phyloP scores from a whole-genome alignment of 768 basidiomycete genomes.

The Daedaleopsis nitida region DNA sequence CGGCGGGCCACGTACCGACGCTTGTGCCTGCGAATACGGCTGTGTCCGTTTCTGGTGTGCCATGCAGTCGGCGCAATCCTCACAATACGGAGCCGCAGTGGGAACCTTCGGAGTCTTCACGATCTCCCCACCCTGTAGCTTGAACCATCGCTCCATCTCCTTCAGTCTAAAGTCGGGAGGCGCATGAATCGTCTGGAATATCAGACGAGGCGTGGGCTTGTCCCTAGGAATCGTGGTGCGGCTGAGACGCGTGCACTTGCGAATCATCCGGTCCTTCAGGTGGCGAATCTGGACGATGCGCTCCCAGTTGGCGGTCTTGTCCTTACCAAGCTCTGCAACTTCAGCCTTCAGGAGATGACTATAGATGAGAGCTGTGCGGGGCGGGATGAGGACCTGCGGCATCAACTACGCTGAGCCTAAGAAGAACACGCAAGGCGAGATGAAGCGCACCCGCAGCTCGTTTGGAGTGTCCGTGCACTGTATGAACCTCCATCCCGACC shows the following conservation, averaged over 20 bases:
- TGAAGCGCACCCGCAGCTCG: constrained; percentile 60
- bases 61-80: constrained; percentile 24
- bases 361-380: constrained; percentile 66
- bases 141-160: constrained; percentile 81
- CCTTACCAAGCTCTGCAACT: constrained; percentile 59
- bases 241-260: constrained; percentile 71
- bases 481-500: constrained; percentile 68
- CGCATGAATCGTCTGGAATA: constrained; percentile 68
- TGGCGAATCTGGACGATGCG: constrained; percentile 74
- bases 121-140: constrained; percentile 41
- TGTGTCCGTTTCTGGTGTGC: constrained; percentile 15
- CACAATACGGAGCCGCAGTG: constrained; percentile 19
- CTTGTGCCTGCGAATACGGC: background rate
- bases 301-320: constrained; percentile 60
- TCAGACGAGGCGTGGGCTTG: constrained; percentile 40
- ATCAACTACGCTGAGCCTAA: constrained; percentile 7
- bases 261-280: constrained; percentile 81
- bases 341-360: constrained; percentile 67
- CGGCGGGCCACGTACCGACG: constrained; percentile 13
- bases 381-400: constrained; percentile 58
- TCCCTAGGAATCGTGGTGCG: constrained; percentile 45
- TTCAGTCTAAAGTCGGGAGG: constrained; percentile 74
- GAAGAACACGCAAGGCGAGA: background rate
- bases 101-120: constrained; percentile 9
- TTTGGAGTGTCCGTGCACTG: constrained; percentile 78